These are phyloP conservation scores for Nakaseomyces nivariensis DNA, from an alignment of 1,139 yeast species.

Conservation along the genomic window DNA sequence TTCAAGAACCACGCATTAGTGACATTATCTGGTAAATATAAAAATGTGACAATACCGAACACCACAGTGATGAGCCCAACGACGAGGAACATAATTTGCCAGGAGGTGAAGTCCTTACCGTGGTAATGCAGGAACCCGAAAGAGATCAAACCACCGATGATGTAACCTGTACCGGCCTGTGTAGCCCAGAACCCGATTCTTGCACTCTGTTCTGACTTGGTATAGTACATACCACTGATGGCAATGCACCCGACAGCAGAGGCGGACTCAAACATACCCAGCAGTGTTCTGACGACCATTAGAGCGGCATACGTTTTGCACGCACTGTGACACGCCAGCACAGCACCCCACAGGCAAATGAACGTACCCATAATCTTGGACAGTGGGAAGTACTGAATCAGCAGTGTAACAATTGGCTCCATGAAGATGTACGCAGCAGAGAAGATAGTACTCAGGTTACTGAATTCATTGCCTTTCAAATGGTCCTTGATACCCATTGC, in stretches of 20 bases:
- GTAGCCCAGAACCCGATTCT: conserved; percentile 42
- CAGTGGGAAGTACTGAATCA: conserved; percentile 45
- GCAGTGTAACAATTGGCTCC: conserved; percentile 42
- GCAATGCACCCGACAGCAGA: conserved; percentile 53
- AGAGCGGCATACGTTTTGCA: conserved; percentile 40
- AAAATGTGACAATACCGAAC: conserved; percentile 39
- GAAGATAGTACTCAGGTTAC: conserved; percentile 55
- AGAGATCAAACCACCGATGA: conserved; percentile 47
- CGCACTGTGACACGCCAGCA: conserved; percentile 42
- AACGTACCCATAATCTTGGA: conserved; percentile 41
- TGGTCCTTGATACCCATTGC: conserved; percentile 43
- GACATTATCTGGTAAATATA: conserved; percentile 45
- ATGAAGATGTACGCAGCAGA: conserved; percentile 45
- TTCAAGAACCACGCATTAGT: conserved; percentile 44
- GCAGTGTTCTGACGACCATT: conserved; percentile 39
- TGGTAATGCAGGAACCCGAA: conserved; percentile 37
- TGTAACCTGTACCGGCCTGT: conserved; percentile 41
- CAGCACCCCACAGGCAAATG: conserved; percentile 43
- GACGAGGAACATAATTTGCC: conserved; percentile 43
- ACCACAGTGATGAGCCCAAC: conserved; percentile 41
- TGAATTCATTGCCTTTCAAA: conserved; percentile 34
- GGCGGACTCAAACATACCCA: conserved; percentile 49
- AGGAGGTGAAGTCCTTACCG: conserved; percentile 31
- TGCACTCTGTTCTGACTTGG: conserved; percentile 42
- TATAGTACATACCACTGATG: conserved; percentile 46